Percentiles rank a stretch among this genome's conserved stretches.
Conservation (phyloP, 306 rosid genomes). For the Quercus dentata region DNA sequence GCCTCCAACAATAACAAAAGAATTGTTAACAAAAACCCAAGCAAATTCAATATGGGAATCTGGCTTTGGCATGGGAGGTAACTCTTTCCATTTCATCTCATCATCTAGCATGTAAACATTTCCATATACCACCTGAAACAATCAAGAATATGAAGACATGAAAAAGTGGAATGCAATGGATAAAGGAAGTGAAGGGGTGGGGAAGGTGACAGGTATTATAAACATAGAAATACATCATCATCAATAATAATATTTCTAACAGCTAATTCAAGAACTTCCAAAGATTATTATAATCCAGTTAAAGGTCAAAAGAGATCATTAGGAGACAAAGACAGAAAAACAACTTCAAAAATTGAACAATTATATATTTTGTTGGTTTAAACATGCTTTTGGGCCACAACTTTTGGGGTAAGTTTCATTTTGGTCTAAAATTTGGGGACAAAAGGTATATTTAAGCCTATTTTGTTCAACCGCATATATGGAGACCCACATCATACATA, state of each 20-base stretch:
- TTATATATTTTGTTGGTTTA: not conserved
- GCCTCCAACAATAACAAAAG: slow-evolving; percentile 76
- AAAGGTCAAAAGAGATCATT: not conserved
- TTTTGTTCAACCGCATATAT: not conserved
- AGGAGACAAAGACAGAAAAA: not conserved
- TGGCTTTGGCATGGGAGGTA: slow-evolving; percentile 81
- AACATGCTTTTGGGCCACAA: too few species aligned
- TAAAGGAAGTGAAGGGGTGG: not conserved
- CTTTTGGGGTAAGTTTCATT: too few species aligned
- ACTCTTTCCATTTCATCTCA: slow-evolving; percentile 81
- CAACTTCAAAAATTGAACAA: not conserved
- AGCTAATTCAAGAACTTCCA: not conserved
- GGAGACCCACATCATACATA: not conserved
- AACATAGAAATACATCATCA: not conserved
- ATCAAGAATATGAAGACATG: slow-evolving; percentile 1
- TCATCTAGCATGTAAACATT: slow-evolving; percentile 87
- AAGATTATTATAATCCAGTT: not conserved
- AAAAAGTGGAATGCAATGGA: not conserved
- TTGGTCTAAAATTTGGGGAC: too few species aligned
- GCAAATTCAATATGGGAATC: slow-evolving; percentile 93
- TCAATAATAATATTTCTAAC: not conserved
- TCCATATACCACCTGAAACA: slow-evolving; percentile 68
- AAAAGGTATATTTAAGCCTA: too few species aligned
- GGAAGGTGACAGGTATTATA: not conserved
- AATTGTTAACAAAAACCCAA: slow-evolving; percentile 75